These are phyloP conservation scores for Didymella segeticola DNA, from an alignment of 2,329 filamentous ascomycete species.

Conservation along the genomic window DNA sequence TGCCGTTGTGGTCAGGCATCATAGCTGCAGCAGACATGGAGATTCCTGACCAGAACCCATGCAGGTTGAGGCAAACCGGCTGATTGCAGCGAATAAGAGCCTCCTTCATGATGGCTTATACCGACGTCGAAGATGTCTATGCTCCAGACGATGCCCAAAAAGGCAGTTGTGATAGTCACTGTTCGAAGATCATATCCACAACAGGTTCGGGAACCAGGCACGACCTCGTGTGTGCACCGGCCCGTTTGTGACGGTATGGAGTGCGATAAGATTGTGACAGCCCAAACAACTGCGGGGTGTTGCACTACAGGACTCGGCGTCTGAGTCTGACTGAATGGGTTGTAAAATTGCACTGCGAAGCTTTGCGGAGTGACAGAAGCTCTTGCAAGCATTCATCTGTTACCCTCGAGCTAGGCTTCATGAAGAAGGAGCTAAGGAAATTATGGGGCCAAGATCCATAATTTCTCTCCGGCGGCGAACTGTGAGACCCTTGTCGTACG, in stretches of 20 bases:
- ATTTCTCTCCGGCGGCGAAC: constrained; percentile 1
- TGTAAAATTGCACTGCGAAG: neutral
- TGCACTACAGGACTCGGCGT: neutral
- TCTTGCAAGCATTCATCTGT: constrained; percentile 15
- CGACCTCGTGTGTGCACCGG: neutral
- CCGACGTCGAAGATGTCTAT: constrained; percentile 13
- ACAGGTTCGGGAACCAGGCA: neutral
- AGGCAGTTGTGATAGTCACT: constrained; percentile 18
- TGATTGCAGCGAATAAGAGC: constrained; percentile 23
- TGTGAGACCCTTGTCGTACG: constrained; percentile 1
- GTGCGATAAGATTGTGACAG: neutral
- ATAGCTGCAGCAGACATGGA: constrained; percentile 24
- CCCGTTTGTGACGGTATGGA: neutral
- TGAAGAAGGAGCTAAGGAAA: constrained; percentile 11
- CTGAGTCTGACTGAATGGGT: neutral
- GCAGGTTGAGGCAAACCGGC: constrained; percentile 16
- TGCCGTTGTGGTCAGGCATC: constrained; percentile 21
- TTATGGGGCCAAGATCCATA: neutral
- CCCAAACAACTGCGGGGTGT: neutral
- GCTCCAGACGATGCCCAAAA: constrained; percentile 12
- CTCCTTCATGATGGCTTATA: constrained; percentile 15
- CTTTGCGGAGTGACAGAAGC: constrained; percentile 11
- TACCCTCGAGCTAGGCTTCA: neutral
- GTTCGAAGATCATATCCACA: constrained; percentile 10
- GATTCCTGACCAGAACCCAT: constrained; percentile 13